phyloP scores from a whole-genome alignment of 2,329 filamentous ascomycete species.

The Monosporascus ibericus region DNA sequence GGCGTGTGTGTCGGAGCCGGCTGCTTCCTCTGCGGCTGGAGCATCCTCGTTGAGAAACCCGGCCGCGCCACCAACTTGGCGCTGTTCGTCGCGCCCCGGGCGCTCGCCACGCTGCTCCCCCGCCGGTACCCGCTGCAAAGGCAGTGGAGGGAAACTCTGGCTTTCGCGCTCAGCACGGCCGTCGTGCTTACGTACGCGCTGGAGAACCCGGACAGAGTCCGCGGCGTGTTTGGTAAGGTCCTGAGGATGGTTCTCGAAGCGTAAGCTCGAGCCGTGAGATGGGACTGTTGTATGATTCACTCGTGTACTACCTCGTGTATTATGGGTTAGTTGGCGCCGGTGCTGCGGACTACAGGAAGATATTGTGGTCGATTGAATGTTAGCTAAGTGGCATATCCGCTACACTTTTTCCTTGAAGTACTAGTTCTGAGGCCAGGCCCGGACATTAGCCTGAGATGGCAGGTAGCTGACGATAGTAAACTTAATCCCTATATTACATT shows the following conservation, averaged over 20 bases:
- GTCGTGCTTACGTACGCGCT: conserved; percentile 62
- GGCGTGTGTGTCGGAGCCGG: conserved; percentile 66
- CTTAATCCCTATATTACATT: too few species aligned
- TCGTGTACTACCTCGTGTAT: background rate
- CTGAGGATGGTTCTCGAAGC: conserved; percentile 42
- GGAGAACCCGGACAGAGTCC: conserved; percentile 57
- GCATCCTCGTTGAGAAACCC: conserved; percentile 65
- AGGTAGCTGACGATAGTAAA: too few species aligned
- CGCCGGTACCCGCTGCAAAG: conserved; percentile 57
- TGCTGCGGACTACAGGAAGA: too few species aligned
- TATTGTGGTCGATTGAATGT: too few species aligned
- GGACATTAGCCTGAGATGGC: too few species aligned
- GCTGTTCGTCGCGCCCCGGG: conserved; percentile 74
- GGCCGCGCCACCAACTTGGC: conserved; percentile 67
- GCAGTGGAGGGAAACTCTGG: conserved; percentile 61
- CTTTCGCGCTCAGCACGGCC: conserved; percentile 62
- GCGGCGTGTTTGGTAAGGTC: conserved; percentile 62
- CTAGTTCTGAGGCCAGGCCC: too few species aligned
- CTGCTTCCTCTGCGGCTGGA: conserved; percentile 75
- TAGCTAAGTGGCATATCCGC: too few species aligned
- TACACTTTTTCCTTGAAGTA: too few species aligned
- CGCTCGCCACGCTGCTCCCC: conserved; percentile 68
- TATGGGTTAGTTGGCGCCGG: background rate
- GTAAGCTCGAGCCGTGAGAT: conserved; percentile 4
- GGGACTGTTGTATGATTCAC: background rate